These are phyloP conservation scores for Fusarium tanahbumbuense DNA, from an alignment of 2,329 filamentous ascomycete species.

Conservation along the genomic window DNA sequence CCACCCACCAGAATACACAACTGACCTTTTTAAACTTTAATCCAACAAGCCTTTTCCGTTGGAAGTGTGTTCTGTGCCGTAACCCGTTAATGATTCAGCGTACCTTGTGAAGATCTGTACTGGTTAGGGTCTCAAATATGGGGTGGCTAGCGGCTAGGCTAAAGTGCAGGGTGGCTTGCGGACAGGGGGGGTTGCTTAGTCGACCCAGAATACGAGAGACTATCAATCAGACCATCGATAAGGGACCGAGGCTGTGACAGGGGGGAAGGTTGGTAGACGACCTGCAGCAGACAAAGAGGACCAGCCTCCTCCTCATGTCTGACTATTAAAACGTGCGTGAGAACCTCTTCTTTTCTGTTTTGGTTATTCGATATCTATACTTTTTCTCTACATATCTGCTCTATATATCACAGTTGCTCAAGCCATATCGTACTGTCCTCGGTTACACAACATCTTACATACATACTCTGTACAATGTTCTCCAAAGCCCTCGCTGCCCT, in stretches of 20 bases:
- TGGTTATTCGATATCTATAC: not conserved
- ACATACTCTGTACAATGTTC: conserved; percentile 23
- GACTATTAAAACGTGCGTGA: conserved; percentile 26
- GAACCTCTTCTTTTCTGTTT: not conserved
- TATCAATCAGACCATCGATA: conserved; percentile 4
- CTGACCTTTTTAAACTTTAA: conserved; percentile 24
- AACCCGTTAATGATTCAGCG: not conserved
- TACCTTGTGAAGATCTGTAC: not conserved
- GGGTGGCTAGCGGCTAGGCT: not conserved
- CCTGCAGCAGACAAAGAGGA: not conserved
- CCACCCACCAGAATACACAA: not conserved
- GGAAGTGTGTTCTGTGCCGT: not conserved
- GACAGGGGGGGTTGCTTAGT: conserved; percentile 4
- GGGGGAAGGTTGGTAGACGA: conserved; percentile 7
- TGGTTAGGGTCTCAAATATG: not conserved
- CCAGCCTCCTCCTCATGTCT: conserved; percentile 19
- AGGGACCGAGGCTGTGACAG: conserved; percentile 28
- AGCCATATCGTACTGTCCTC: not conserved
- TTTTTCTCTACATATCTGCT: not conserved
- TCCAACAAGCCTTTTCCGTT: not conserved
- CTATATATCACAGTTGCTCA: not conserved
- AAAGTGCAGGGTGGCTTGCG: not conserved
- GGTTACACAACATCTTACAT: conserved; percentile 19
- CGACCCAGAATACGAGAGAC: conserved; percentile 9
- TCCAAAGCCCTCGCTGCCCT: conserved; percentile 31